phyloP scores from a whole-genome alignment of 441 rosid genomes.

The Aleurites moluccanus region DNA sequence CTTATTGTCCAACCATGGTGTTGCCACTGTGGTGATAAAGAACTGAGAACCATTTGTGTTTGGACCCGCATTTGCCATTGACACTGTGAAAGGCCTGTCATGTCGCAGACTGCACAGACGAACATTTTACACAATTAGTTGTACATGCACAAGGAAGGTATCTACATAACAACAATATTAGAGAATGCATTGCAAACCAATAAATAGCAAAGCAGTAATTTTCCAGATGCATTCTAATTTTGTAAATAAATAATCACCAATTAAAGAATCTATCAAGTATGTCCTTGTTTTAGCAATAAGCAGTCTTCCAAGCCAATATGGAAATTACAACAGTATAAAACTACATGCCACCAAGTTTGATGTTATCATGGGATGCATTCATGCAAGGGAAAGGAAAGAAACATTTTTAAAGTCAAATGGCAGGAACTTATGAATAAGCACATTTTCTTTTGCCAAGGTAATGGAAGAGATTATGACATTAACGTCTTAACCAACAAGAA shows the following conservation, averaged over 20 bases:
- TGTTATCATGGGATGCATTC: background rate
- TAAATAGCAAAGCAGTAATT: background rate
- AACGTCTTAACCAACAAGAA: background rate
- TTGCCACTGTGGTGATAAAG: constrained; percentile 94
- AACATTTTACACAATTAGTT: constrained; percentile 21
- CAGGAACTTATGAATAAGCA: too few species aligned
- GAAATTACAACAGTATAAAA: background rate
- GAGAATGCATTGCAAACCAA: background rate
- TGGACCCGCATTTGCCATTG: constrained; percentile 96
- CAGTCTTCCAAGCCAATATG: background rate
- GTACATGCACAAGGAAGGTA: background rate
- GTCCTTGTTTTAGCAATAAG: background rate
- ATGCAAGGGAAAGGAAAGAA: background rate
- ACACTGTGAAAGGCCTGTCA: constrained; percentile 88
- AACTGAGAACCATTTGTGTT: constrained; percentile 95
- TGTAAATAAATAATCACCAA: background rate
- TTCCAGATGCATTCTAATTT: background rate
- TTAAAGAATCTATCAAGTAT: background rate
- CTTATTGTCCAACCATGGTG: constrained; percentile 97
- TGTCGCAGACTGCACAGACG: constrained; percentile 69
- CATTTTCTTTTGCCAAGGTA: background rate
- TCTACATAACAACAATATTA: background rate
- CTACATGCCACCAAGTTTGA: background rate
- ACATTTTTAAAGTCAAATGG: background rate
- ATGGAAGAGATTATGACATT: background rate